Evolutionary conservation across 1,139 yeast genomes (phyloP).

Genomic region (Kodamaea ohmeri): DNA sequence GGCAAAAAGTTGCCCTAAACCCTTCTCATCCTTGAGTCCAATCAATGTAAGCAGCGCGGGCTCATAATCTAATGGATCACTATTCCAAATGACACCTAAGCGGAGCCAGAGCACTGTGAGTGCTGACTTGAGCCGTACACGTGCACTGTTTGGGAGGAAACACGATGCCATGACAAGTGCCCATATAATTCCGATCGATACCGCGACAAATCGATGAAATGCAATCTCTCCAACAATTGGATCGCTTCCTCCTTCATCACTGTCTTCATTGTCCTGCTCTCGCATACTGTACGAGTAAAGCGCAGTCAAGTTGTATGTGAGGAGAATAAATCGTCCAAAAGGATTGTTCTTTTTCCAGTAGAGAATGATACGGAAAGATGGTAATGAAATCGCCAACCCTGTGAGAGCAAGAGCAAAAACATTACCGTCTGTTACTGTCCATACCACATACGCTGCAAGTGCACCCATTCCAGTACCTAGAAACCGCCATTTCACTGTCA

Average conservation of each 20-base stretch:
- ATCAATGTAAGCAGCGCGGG: slow-evolving; percentile 25
- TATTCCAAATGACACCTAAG: slow-evolving; percentile 80
- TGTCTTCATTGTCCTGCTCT: slow-evolving; percentile 59
- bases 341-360: slow-evolving; percentile 64
- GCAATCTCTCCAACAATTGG: slow-evolving; percentile 79
- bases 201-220: slow-evolving; percentile 71
- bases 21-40: slow-evolving; percentile 54
- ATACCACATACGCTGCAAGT: slow-evolving; percentile 52
- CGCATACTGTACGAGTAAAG: slow-evolving; percentile 72
- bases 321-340: slow-evolving; percentile 67
- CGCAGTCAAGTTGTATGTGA: slow-evolving; percentile 78
- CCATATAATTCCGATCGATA: slow-evolving; percentile 72
- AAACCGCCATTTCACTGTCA: slow-evolving; percentile 74
- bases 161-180: slow-evolving; percentile 64
- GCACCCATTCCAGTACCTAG: slow-evolving; percentile 78
- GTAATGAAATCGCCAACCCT: slow-evolving; percentile 60
- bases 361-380: slow-evolving; percentile 67
- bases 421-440: slow-evolving; percentile 60
- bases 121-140: slow-evolving; percentile 63
- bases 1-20: slow-evolving; percentile 54
- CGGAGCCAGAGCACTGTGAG: slow-evolving; percentile 71
- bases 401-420: slow-evolving; percentile 50
- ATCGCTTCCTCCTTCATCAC: slow-evolving; percentile 65
- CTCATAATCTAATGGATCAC: slow-evolving; percentile 48
- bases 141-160: slow-evolving; percentile 73